phyloP scores from a whole-genome alignment of 2,329 filamentous ascomycete species.

The Diaporthe velutina region DNA sequence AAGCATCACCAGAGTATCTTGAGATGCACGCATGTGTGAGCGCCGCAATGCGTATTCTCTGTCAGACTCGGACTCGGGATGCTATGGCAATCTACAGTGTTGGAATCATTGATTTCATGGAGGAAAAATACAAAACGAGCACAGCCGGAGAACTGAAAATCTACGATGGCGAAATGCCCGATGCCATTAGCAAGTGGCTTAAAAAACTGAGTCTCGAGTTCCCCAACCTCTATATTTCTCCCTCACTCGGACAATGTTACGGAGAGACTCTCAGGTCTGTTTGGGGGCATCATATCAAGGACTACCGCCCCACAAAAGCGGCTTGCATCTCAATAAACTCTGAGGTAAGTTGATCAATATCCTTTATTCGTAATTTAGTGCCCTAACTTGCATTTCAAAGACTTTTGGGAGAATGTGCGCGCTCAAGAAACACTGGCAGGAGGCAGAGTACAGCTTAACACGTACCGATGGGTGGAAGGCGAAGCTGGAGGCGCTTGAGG shows the following conservation, averaged over 20 bases:
- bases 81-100: not conserved
- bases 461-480: not conserved
- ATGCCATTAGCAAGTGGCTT: too few relatives aligned
- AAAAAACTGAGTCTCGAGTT: not conserved
- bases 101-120: not conserved
- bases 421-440: not conserved
- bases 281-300: not conserved
- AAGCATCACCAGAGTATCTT: not conserved
- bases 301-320: accelerated
- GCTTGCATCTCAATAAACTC: not conserved
- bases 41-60: not conserved
- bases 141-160: not conserved
- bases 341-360: not conserved
- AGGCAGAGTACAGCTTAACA: not conserved
- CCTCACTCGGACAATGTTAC: accelerated
- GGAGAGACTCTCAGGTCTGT: accelerated
- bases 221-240: not conserved
- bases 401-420: not conserved
- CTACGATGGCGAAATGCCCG: not conserved
- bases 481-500: not conserved
- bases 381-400: too few relatives aligned
- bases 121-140: not conserved
- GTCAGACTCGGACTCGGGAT: not conserved
- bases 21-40: not conserved
- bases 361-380: too few relatives aligned